Conservation (phyloP, 2,329 filamentous ascomycete species). For the Monosporascus sp. region DNA sequence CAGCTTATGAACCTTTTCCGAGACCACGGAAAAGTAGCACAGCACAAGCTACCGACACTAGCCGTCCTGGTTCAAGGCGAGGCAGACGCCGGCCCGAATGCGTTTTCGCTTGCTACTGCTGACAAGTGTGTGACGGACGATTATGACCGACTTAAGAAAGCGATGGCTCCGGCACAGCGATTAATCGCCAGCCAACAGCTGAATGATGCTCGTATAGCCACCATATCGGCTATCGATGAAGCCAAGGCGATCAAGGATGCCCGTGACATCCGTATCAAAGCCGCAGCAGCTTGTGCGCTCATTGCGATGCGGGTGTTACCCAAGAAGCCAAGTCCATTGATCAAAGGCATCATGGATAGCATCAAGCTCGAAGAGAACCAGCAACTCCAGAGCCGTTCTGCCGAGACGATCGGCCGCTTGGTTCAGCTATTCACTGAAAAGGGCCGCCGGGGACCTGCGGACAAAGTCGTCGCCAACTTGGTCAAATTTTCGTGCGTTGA, state of each 20-base stretch:
- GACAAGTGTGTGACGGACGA: slow-evolving; percentile 83
- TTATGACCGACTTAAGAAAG: slow-evolving; percentile 82
- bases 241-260: slow-evolving; percentile 73
- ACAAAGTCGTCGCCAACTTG: slow-evolving; percentile 92
- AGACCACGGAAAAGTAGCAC: slow-evolving; percentile 78
- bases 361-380: slow-evolving; percentile 91
- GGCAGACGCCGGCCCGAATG: slow-evolving; percentile 81
- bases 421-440: slow-evolving; percentile 80
- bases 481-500: slow-evolving; percentile 98
- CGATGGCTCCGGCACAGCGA: slow-evolving; percentile 81
- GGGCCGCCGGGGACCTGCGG: slow-evolving; percentile 77
- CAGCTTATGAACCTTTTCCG: slow-evolving; percentile 87
- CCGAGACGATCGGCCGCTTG: slow-evolving; percentile 75
- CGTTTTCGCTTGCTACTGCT: slow-evolving; percentile 82
- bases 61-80: slow-evolving; percentile 94
- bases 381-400: slow-evolving; percentile 81
- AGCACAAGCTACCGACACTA: slow-evolving; percentile 69
- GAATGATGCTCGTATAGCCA: slow-evolving; percentile 67
- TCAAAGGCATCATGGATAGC: slow-evolving; percentile 98
- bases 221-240: slow-evolving; percentile 69
- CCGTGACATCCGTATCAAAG: slow-evolving; percentile 79
- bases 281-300: slow-evolving; percentile 79
- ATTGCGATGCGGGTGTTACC: slow-evolving; percentile 84
- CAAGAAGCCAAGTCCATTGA: slow-evolving; percentile 87
- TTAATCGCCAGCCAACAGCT: slow-evolving; percentile 77